phyloP scores from a whole-genome alignment of 352 stramenopile genomes.

The Phytophthora crassamura region DNA sequence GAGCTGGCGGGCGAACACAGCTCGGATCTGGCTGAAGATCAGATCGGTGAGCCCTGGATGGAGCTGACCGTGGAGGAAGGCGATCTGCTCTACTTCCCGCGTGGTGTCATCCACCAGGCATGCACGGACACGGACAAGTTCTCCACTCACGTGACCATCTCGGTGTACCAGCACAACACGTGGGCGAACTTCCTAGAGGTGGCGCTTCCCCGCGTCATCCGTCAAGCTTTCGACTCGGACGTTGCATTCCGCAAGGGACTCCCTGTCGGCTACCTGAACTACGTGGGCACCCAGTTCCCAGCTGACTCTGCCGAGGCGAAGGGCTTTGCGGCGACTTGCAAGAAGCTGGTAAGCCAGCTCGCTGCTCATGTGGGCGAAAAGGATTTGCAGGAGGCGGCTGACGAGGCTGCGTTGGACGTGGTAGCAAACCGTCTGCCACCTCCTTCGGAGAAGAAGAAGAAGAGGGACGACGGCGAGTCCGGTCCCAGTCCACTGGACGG shows the following conservation, averaged over 20 bases:
- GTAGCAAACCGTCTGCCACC: conserved; percentile 79
- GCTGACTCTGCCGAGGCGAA: conserved; percentile 48
- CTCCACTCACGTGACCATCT: conserved; percentile 89
- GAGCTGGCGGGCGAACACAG: conserved; percentile 83
- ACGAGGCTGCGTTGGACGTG: conserved; percentile 81
- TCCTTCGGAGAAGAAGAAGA: conserved; percentile 7
- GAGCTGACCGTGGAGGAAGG: conserved; percentile 86
- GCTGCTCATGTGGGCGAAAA: conserved; percentile 47
- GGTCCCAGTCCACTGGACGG: conserved; percentile 54
- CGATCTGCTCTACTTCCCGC: conserved; percentile 87
- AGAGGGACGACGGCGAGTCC: conserved; percentile 21
- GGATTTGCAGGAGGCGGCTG: conserved; percentile 74
- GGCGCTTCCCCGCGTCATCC: conserved; percentile 75
- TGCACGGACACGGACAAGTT: conserved; percentile 78
- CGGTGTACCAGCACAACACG: conserved; percentile 89
- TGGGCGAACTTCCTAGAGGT: conserved; percentile 91
- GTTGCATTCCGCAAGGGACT: conserved; percentile 76
- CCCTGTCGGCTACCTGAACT: conserved; percentile 75
- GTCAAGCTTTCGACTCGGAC: conserved; percentile 80
- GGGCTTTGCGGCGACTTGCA: conserved; percentile 54
- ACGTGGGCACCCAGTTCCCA: conserved; percentile 75
- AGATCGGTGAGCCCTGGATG: conserved; percentile 84
- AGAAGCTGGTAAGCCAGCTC: conserved; percentile 61
- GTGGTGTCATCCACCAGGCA: conserved; percentile 82
- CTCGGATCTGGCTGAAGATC: conserved; percentile 63